Evolutionary conservation across 2,329 filamentous ascomycete species (phyloP).

Genomic region (Parastagonospora avenae): DNA sequence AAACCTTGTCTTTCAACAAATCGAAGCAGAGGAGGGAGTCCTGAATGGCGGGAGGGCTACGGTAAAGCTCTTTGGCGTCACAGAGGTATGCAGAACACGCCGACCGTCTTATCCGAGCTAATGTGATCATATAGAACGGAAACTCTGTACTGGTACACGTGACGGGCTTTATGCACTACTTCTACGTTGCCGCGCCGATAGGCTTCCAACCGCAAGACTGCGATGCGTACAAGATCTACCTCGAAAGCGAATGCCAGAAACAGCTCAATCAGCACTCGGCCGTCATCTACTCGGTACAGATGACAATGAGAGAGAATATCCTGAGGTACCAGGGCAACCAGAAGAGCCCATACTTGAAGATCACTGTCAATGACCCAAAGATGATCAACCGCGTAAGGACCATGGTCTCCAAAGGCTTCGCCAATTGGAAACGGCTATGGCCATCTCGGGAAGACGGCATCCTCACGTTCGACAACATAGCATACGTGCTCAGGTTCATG

Average conservation of each 20-base stretch:
- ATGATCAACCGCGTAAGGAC: slow-evolving; percentile 76
- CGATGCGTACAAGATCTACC: slow-evolving; percentile 74
- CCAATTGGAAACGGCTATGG: slow-evolving; percentile 94
- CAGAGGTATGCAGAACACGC: slow-evolving; percentile 61
- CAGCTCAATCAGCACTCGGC: slow-evolving; percentile 63
- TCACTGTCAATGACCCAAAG: slow-evolving; percentile 89
- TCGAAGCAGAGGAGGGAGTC: slow-evolving; percentile 90
- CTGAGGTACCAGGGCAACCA: slow-evolving; percentile 94
- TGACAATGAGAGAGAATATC: slow-evolving; percentile 87
- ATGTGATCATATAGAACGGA: slow-evolving; percentile 57
- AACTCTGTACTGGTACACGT: slow-evolving; percentile 95
- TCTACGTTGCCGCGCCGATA: slow-evolving; percentile 88
- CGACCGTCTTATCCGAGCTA: slow-evolving; percentile 7
- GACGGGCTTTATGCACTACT: slow-evolving; percentile 93
- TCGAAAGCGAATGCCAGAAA: slow-evolving; percentile 76
- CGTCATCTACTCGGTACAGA: slow-evolving; percentile 77
- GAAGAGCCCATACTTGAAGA: slow-evolving; percentile 89
- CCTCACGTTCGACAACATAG: slow-evolving; percentile 92
- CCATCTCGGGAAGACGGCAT: slow-evolving; percentile 66
- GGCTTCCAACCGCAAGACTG: slow-evolving; percentile 81
- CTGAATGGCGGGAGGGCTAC: slow-evolving; percentile 76
- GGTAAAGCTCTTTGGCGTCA: slow-evolving; percentile 93
- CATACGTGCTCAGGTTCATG: slow-evolving; percentile 96
- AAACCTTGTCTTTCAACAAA: slow-evolving; percentile 88
- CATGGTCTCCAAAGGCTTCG: slow-evolving; percentile 73